Percentiles rank a stretch among this genome's conserved stretches.
These are phyloP conservation scores for Pisolithus orientalis DNA, from an alignment of 768 basidiomycete genomes.

Conservation along the genomic window DNA sequence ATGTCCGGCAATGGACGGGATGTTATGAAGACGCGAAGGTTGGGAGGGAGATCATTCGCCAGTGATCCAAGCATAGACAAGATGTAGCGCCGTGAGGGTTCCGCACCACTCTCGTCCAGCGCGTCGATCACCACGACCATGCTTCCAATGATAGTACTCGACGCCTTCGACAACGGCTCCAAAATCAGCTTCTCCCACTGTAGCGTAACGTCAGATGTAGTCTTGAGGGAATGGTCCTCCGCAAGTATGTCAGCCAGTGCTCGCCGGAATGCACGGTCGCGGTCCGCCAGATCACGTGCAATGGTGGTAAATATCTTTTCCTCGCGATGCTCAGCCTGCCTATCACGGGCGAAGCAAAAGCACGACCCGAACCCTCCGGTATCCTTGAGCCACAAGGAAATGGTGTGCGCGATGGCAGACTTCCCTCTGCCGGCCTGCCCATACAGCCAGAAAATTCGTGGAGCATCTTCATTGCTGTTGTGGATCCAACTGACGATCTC, in stretches of 20 bases:
- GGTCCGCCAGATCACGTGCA: neutral
- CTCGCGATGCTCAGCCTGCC: neutral
- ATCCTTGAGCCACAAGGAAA: neutral
- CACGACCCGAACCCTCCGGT: neutral
- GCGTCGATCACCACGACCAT: slow-evolving; percentile 23
- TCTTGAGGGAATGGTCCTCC: neutral
- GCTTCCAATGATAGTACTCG: slow-evolving; percentile 8
- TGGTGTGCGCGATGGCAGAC: neutral
- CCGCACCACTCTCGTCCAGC: slow-evolving; percentile 11
- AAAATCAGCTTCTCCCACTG: slow-evolving; percentile 18
- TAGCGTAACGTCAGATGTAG: neutral
- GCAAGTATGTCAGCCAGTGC: neutral
- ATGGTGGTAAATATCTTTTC: neutral
- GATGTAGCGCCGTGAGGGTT: slow-evolving; percentile 5
- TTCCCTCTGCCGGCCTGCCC: neutral
- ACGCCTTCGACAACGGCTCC: slow-evolving; percentile 4
- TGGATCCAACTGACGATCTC: neutral
- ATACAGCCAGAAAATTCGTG: neutral
- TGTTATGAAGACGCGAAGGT: slow-evolving; percentile 32
- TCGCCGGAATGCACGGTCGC: neutral
- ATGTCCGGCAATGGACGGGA: slow-evolving; percentile 27
- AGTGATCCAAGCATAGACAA: slow-evolving; percentile 31
- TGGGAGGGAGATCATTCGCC: slow-evolving; percentile 33
- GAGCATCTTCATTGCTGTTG: neutral
- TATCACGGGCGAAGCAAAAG: neutral